These are phyloP conservation scores for Xylariaceae sp. DNA, from an alignment of 2,329 filamentous ascomycete species.

Conservation along the genomic window DNA sequence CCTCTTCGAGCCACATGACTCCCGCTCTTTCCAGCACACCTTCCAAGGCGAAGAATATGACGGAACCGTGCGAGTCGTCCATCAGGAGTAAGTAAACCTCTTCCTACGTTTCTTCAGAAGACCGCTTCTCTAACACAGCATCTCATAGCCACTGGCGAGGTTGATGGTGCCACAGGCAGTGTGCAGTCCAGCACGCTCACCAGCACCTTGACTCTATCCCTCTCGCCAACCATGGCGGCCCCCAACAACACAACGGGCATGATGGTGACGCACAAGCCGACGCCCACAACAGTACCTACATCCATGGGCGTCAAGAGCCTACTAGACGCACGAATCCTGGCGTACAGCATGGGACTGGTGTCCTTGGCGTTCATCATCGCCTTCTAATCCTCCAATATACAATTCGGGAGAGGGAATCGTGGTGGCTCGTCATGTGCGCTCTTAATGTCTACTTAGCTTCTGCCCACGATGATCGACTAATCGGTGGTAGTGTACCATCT, in stretches of 20 bases:
- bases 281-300: not conserved
- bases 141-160: slow-evolving; percentile 4
- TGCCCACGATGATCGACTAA: not conserved
- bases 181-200: not conserved
- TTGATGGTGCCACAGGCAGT: slow-evolving; percentile 13
- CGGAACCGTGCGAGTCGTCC: slow-evolving; percentile 5
- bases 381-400: not conserved
- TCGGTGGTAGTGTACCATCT: not conserved
- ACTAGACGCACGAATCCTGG: not conserved
- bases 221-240: not conserved
- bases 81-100: not conserved
- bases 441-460: not conserved
- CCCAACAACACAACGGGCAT: not conserved
- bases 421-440: not conserved
- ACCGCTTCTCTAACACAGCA: not conserved
- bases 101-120: no score
- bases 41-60: not conserved
- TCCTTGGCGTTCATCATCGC: not conserved
- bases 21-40: not conserved
- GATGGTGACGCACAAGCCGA: slow-evolving; percentile 3
- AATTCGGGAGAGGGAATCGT: not conserved
- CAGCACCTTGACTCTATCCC: slow-evolving; percentile 1
- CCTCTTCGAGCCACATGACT: not conserved
- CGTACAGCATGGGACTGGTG: not conserved
- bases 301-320: not conserved